Evolutionary conservation across 2,329 filamentous ascomycete species (phyloP), one percentile per base, ranked within the genome.

Genomic region (Coccinonectria pachysandricola): DNA sequence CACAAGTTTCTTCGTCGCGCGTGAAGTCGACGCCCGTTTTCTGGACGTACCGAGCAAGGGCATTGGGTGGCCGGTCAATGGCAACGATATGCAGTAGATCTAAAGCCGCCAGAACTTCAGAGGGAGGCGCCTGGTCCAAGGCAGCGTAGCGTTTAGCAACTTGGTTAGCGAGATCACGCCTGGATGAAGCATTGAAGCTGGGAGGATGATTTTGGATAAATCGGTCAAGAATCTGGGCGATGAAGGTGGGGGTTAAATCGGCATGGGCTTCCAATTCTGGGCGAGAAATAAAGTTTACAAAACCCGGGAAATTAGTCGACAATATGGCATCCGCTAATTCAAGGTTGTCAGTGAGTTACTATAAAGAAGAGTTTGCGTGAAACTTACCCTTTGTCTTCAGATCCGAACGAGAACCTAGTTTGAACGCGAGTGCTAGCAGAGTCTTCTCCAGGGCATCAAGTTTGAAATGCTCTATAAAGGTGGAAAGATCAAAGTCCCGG

Each of bases 381-480:
- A 14, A 52, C 60, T 48, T 57, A 93, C 88, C 88, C 74, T 95
- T 96, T 5, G 79, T 79, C 48, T 85, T 83, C 27, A 98, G 60
- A 52, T 95, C 87, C 31, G 75, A 60, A 44, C 83, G 85, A 20
- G 72, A 72, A n/a, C 78, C 77, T 35, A 77, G 71, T 56, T 88
- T 92, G 56, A 94, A 94, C 4, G 88, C 85, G 31, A 95, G 65
- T 25, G 85, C 84, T 37, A 98, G 68, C 35, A 92, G 72, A 20
- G 84, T 83, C 64, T 93, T 93, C 47, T 86, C 76, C 23, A 95
- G 57, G 7, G 85, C 76, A 58, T 95, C 87, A 28, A 95, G 68
- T 52, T 87, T 86, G 64, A 98, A 98, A 54, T 96, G 87, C 38
- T 93, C 82, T 67, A 96, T 78, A 52, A 98, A 96, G 2, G 81